A percentile compares a stretch with the other conserved stretches of the same genome.
Conservation (phyloP, 2,329 filamentous ascomycete genomes). For the Orbilia blumenaviensis region DNA sequence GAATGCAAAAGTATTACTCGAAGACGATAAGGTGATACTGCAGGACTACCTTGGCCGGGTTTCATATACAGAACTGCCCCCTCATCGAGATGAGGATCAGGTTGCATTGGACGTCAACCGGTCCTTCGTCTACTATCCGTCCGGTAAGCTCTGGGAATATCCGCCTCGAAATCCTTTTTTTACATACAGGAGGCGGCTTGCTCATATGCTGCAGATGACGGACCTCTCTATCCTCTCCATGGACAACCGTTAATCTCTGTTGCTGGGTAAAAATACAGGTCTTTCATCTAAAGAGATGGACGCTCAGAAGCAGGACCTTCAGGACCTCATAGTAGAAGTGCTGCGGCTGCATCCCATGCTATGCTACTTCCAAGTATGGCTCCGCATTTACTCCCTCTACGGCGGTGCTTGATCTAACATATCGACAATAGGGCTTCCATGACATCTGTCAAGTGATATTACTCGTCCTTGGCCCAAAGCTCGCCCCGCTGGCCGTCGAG, state of each 20-base stretch:
- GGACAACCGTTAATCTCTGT: constrained; percentile 39
- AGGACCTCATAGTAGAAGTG: constrained; percentile 79
- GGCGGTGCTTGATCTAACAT: not conserved
- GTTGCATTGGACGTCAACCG: constrained; percentile 91
- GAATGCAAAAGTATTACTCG: constrained; percentile 55
- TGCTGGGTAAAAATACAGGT: constrained; percentile 57
- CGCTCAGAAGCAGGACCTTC: constrained; percentile 78
- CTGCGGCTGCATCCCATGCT: constrained; percentile 83
- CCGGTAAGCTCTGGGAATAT: constrained; percentile 67
- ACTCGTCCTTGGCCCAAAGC: constrained; percentile 75
- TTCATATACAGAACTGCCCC: constrained; percentile 65
- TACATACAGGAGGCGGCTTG: constrained; percentile 32
- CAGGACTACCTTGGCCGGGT: constrained; percentile 52
- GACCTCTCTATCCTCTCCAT: constrained; percentile 23
- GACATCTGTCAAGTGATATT: constrained; percentile 97
- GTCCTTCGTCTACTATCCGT: constrained; percentile 96
- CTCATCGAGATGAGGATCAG: constrained; percentile 88
- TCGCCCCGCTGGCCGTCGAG: constrained; percentile 72
- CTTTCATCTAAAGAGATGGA: constrained; percentile 67
- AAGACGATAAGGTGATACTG: constrained; percentile 17
- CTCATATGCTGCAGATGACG: constrained; percentile 25
- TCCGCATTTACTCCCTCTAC: not conserved
- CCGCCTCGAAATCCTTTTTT: constrained; percentile 44
- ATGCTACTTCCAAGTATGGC: constrained; percentile 80
- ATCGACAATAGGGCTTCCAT: constrained; percentile 76